Conservation (phyloP, 208 protist species). For the Willaertia magna region DNA sequence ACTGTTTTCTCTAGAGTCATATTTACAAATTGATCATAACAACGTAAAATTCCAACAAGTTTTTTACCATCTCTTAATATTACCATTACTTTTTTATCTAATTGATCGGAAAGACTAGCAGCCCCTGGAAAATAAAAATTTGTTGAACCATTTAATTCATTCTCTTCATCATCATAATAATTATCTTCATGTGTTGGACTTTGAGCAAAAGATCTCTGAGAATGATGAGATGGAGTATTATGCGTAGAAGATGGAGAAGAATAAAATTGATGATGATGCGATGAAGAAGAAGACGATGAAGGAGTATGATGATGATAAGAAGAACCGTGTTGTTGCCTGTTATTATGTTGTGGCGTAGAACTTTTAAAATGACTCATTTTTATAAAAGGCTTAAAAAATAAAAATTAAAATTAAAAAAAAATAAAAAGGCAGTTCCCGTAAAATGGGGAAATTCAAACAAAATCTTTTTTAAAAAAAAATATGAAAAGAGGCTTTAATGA, state of each 20-base stretch:
- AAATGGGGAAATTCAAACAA: too few relatives aligned
- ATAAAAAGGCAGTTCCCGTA: too few relatives aligned
- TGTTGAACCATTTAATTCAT: background rate
- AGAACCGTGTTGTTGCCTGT: too few relatives aligned
- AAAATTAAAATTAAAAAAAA: too few relatives aligned
- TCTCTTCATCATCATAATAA: background rate
- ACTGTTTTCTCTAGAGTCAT: conserved; percentile 7
- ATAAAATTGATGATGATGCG: background rate
- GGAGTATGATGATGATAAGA: too few relatives aligned
- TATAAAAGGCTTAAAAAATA: too few relatives aligned
- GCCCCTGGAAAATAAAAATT: conserved; percentile 3
- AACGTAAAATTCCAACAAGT: conserved; percentile 10
- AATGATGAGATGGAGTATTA: background rate
- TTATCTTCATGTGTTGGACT: background rate
- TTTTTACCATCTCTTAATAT: conserved; percentile 16
- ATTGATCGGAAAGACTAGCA: conserved; percentile 1
- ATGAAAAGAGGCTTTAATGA: too few relatives aligned
- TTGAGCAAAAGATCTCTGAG: background rate
- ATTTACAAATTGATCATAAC: conserved; percentile 21
- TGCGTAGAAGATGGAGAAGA: background rate
- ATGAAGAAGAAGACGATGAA: background rate
- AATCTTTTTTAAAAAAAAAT: too few relatives aligned
- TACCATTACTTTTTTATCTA: conserved; percentile 13
- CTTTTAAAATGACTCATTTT: too few relatives aligned
- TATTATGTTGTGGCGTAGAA: too few relatives aligned